Base-by-base conservation (phyloP, 2,329 filamentous ascomycete species). In the Ceratocystis alfenasii region DNA sequence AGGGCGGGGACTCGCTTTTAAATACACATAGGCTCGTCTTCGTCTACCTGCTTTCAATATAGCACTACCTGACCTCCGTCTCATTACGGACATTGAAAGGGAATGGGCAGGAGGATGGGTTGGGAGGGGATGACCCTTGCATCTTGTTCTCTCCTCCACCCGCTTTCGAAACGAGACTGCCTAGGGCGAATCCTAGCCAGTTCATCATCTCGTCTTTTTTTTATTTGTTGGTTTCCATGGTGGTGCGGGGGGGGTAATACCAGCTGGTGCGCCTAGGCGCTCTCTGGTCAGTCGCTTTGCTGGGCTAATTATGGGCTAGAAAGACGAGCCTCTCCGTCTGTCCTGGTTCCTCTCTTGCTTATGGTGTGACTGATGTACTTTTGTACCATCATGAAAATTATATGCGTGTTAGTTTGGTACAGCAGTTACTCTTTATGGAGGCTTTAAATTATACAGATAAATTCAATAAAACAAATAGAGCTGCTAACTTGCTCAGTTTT, bases 131-230 rank as follows among this genome's bases (percentile, higher is more conserved):
- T 8, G 36, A 46, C 44, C 41, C 45, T 45, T 48, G 60, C 41
- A 25, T 62, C 17, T 3, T 17, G 10, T 28, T 46, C 25, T 33
- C 55, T 59, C 55, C 28, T 59, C 55, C 55, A 59, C 55, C 55
- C 55, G 55, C 55, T 59, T 59, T 59, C 55, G 55, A 59, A 59
- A 59, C 55, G 28, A 59, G 55, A 30, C 53, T 59, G 53, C 10
- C 30, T 22, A 55, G 28, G 30, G 28, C 41, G 20, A 22, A 53
- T 30, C 55, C 55, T 59, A 30, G 55, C 17, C 12, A 8, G 55
- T 17, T 30, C 3, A 33, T 10, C 55, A 59, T 59, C 7, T 20
- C 17, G 46, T 48, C n/a, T 48, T 20, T n/a, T n/a, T 22, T 53
- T 10, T 53, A 12, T 53, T 53, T 53, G 3, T 53, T 22, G 8